Evolutionary conservation across 768 basidiomycete genomes (phyloP).

Genomic region (Auriscalpium orientale): DNA sequence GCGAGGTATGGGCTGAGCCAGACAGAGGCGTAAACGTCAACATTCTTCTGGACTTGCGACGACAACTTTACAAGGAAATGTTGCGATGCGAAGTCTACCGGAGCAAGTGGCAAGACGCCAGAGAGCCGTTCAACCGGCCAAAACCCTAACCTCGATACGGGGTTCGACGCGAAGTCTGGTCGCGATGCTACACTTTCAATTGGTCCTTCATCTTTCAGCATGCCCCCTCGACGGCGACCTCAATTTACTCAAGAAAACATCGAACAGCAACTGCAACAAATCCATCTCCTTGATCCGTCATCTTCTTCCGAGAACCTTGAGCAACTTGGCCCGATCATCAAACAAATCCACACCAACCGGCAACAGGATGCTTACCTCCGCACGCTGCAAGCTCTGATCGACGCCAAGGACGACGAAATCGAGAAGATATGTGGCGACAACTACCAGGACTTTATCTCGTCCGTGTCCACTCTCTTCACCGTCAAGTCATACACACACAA

Average conservation of each 20-base stretch:
- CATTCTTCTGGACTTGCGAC: conserved; percentile 38
- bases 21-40: conserved; percentile 93
- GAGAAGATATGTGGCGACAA: conserved; percentile 94
- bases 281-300: conserved; percentile 80
- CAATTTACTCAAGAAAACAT: conserved; percentile 77
- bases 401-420: conserved; percentile 93
- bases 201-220: conserved; percentile 19
- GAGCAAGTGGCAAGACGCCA: too few relatives aligned
- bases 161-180: conserved; percentile 55
- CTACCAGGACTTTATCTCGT: conserved; percentile 96
- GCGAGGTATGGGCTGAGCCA: conserved; percentile 65
- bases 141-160: conserved; percentile 96
- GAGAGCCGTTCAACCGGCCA: too few relatives aligned
- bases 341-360: conserved; percentile 81
- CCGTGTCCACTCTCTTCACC: conserved; percentile 91
- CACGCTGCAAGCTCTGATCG: conserved; percentile 79
- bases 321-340: conserved; percentile 91
- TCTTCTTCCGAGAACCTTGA: conserved; percentile 92
- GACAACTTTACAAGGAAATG: neutral
- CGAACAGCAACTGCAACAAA: conserved; percentile 87
- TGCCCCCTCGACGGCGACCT: conserved; percentile 68
- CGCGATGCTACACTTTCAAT: too few relatives aligned
- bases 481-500: conserved; percentile 95
- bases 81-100: conserved; percentile 74
- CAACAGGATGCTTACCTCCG: conserved; percentile 88